phyloP scores from a whole-genome alignment of 192 early-diverging fungal species.

The Kappamyces sp. region DNA sequence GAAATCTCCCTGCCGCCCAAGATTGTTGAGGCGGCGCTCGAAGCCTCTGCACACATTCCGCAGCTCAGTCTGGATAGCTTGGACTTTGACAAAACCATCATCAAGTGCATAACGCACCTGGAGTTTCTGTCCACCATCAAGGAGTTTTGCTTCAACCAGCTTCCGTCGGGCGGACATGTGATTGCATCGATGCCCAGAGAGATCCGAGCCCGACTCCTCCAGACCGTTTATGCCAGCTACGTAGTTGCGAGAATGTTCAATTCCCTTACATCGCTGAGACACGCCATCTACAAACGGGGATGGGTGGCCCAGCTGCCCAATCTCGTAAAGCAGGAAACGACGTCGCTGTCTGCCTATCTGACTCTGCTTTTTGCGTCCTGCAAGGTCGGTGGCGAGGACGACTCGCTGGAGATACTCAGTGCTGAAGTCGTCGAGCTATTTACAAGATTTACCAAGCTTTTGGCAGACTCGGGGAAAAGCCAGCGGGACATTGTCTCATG shows the following conservation, averaged over 20 bases:
- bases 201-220: slow-evolving; percentile 28
- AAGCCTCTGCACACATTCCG: slow-evolving; percentile 16
- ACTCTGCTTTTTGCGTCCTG: slow-evolving; percentile 34
- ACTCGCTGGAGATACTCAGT: slow-evolving; percentile 29
- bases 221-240: slow-evolving; percentile 54
- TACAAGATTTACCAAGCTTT: slow-evolving; percentile 33
- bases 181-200: slow-evolving; percentile 27
- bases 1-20: slow-evolving; percentile 11
- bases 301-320: slow-evolving; percentile 89
- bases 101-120: slow-evolving; percentile 52
- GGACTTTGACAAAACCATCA: slow-evolving; percentile 46
- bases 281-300: slow-evolving; percentile 72
- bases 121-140: slow-evolving; percentile 40
- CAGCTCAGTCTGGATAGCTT: slow-evolving; percentile 38
- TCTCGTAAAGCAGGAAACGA: slow-evolving; percentile 84
- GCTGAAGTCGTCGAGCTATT: slow-evolving; percentile 40
- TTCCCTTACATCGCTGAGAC: slow-evolving; percentile 64
- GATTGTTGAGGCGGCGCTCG: slow-evolving; percentile 22
- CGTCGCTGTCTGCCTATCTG: slow-evolving; percentile 36
- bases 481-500: slow-evolving; percentile 42
- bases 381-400: slow-evolving; percentile 5
- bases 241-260: slow-evolving; percentile 81
- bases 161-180: slow-evolving; percentile 8
- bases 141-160: slow-evolving; percentile 25
- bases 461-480: slow-evolving; percentile 37